Evolutionary conservation across 495 filamentous ascomycete genomes (phyloP).

Genomic region (Penicillium silybi): DNA sequence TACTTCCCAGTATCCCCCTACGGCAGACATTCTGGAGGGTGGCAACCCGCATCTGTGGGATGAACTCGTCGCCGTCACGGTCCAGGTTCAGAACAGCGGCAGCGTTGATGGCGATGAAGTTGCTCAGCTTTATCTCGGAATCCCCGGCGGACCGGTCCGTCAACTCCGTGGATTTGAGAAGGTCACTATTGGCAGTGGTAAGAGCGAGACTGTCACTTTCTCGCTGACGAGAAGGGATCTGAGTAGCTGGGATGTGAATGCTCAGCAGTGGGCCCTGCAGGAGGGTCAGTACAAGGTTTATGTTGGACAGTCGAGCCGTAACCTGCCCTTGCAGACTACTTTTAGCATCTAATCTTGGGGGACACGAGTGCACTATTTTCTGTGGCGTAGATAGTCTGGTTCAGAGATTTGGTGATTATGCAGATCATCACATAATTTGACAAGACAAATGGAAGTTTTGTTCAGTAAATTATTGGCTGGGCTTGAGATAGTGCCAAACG

Average conservation of each 20-base stretch:
- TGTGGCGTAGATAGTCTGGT: too few species aligned
- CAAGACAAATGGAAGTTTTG: too few species aligned
- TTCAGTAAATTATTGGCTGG: too few species aligned
- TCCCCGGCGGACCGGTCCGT: constrained; percentile 45
- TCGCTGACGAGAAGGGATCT: constrained; percentile 60
- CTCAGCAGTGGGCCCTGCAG: constrained; percentile 58
- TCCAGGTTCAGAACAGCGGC: constrained; percentile 50
- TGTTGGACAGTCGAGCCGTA: constrained; percentile 53
- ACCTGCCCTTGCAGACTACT: constrained; percentile 11
- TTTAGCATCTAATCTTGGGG: neutral
- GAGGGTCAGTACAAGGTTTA: constrained; percentile 37
- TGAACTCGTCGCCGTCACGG: constrained; percentile 46
- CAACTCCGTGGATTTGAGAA: constrained; percentile 69
- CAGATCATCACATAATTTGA: too few species aligned
- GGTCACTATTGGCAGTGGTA: constrained; percentile 37
- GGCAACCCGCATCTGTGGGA: constrained; percentile 60
- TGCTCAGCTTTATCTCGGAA: constrained; percentile 52
- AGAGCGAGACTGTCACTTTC: constrained; percentile 45
- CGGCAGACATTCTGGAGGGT: constrained; percentile 41
- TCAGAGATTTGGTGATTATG: too few species aligned
- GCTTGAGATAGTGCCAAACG: too few species aligned
- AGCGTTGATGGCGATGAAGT: constrained; percentile 51
- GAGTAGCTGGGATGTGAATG: constrained; percentile 60
- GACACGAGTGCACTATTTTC: neutral
- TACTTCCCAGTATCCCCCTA: constrained; percentile 5